Evolutionary conservation across 768 basidiomycete species (phyloP).

Genomic region (Pleurotus tuoliensis): DNA sequence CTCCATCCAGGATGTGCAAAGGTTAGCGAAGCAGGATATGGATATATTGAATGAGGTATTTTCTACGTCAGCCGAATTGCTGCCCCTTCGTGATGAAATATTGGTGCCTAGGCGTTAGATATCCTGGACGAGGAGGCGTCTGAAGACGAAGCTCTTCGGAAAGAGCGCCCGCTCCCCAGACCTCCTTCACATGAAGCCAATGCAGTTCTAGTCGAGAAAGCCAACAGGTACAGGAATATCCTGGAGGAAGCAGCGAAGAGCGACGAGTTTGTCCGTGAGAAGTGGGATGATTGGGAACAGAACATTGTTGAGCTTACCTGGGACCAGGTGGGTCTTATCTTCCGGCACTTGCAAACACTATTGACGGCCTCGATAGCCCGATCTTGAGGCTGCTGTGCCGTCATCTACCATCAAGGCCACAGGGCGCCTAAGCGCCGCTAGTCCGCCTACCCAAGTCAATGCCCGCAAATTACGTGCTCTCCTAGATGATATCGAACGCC

Average conservation of each 20-base stretch:
- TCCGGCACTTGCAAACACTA: not conserved
- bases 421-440: slow-evolving; percentile 30
- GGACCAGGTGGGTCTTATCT: slow-evolving; percentile 49
- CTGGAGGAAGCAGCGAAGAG: slow-evolving; percentile 69
- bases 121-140: slow-evolving; percentile 88
- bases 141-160: slow-evolving; percentile 71
- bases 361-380: slow-evolving; percentile 37
- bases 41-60: slow-evolving; percentile 73
- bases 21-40: slow-evolving; percentile 57
- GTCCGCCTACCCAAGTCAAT: slow-evolving; percentile 51
- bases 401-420: slow-evolving; percentile 46
- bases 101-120: slow-evolving; percentile 65
- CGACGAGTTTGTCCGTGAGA: slow-evolving; percentile 71
- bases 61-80: no score
- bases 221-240: slow-evolving; percentile 66
- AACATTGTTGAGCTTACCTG: slow-evolving; percentile 67
- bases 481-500: slow-evolving; percentile 77
- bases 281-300: slow-evolving; percentile 88
- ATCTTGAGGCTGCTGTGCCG: slow-evolving; percentile 65
- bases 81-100: not conserved
- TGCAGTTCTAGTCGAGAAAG: slow-evolving; percentile 63
- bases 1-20: slow-evolving; percentile 68
- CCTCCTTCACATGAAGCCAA: slow-evolving; percentile 80
- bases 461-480: slow-evolving; percentile 68
- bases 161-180: slow-evolving; percentile 44